Evolutionary conservation across 768 basidiomycete species (phyloP), one percentile per base, ranked within the genome.

Genomic region (Suillus weaverae): DNA sequence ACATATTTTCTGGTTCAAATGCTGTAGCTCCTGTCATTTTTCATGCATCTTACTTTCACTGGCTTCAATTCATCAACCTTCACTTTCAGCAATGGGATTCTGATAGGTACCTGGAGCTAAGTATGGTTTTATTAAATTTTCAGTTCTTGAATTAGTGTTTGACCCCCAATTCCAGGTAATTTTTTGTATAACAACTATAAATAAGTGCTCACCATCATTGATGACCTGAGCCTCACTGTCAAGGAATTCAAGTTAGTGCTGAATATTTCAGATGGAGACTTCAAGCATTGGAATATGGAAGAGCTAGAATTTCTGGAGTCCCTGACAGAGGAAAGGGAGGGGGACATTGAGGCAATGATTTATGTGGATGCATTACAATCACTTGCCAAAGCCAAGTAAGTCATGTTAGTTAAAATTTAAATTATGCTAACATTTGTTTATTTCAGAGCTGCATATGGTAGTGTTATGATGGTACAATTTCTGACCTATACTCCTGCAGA

Each of bases 331-430:
- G 62, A 63, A 62, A 48, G 60, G 3, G 44, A 62, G 13, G 67
- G 68, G 26, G 75, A 78, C 60, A 11, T 76, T 1, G 68, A 71
- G 50, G 66, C 68, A 4, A 26, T 53, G 30, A 32, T 33, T 44
- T 62, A 53, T 30, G 48, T 62, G n/a, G 61, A 62, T 4, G 32
- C n/a, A 35, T 50, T 62, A n/a, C 48, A 38, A 36, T 48, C 46
- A 20, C 48, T 62, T 13, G 18, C 38, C 14, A 48, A 20, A 26
- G 33, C 35, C 3, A 8, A 62, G 61, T 53, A 53, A 46, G 44
- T 46, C 44, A n/a, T n/a, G n/a, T n/a, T n/a, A n/a, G n/a, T n/a
- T n/a, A n/a, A n/a, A n/a, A n/a, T 46, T 46, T 20, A n/a, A 16
- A 46, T n/a, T 6, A 4, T n/a, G n/a, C 44, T 46, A 9, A 46